phyloP scores from a whole-genome alignment of 352 stramenopile genomes.

The Phytopythium kandeliae region DNA sequence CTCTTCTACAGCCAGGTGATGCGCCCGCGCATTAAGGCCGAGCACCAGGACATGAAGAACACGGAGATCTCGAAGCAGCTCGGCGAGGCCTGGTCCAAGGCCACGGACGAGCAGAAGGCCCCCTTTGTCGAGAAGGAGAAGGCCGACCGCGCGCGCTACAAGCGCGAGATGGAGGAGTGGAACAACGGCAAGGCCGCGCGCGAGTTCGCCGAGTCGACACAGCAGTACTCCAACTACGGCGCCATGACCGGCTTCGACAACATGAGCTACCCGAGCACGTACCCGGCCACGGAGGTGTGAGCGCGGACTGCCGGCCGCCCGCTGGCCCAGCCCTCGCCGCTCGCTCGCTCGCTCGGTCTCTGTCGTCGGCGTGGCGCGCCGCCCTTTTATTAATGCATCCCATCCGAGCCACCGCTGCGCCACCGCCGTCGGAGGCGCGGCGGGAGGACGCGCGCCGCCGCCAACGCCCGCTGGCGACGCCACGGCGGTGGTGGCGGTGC shows the following conservation, averaged over 20 bases:
- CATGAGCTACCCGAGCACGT: slow-evolving; percentile 68
- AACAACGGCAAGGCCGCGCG: slow-evolving; percentile 81
- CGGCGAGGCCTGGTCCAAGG: slow-evolving; percentile 89
- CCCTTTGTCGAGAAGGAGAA: slow-evolving; percentile 93
- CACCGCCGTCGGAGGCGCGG: neutral
- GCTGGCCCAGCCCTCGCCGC: neutral
- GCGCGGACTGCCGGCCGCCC: neutral
- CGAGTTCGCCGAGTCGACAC: slow-evolving; percentile 76
- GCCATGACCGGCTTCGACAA: slow-evolving; percentile 80
- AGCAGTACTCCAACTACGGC: slow-evolving; percentile 78
- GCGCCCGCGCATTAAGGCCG: slow-evolving; percentile 82
- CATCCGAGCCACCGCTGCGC: neutral
- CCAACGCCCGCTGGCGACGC: too few species aligned
- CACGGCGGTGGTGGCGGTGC: neutral
- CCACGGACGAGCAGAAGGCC: slow-evolving; percentile 86
- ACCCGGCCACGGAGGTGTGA: slow-evolving; percentile 68
- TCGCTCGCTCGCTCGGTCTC: neutral
- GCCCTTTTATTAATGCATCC: slow-evolving; percentile 7
- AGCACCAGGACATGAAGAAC: slow-evolving; percentile 94
- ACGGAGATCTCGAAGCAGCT: slow-evolving; percentile 94
- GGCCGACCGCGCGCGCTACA: slow-evolving; percentile 89
- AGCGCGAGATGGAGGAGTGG: slow-evolving; percentile 91
- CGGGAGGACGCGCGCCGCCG: neutral
- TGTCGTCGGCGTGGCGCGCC: slow-evolving; percentile 1
- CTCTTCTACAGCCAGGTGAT: slow-evolving; percentile 93